Percentiles rank a stretch among this genome's conserved stretches.
phyloP scores from a whole-genome alignment of 371 early-diverging fungal genomes.

The Gilbertella persicaria region DNA sequence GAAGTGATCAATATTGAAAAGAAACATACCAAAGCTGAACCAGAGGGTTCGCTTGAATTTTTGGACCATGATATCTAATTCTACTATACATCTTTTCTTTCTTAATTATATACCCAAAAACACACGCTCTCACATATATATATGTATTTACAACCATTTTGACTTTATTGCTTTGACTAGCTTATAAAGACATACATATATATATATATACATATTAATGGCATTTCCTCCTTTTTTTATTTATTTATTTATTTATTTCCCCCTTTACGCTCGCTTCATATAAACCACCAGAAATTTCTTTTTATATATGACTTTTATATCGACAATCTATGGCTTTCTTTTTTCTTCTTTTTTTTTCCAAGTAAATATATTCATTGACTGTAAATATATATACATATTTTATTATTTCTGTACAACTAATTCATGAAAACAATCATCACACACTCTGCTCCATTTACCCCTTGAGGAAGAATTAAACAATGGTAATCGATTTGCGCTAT shows the following conservation, averaged over 20 bases:
- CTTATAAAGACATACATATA: neutral
- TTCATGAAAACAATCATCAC: constrained; percentile 41
- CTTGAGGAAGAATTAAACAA: constrained; percentile 25
- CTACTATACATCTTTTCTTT: neutral
- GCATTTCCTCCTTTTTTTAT: neutral
- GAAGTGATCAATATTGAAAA: constrained; percentile 22
- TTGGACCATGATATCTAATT: constrained; percentile 3
- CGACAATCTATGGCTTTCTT: neutral
- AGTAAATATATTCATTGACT: neutral
- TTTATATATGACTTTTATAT: neutral
- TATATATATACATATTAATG: neutral
- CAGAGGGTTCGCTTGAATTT: neutral
- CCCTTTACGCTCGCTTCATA: neutral
- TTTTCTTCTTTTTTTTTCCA: constrained; percentile 4
- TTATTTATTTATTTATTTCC: constrained; percentile 4
- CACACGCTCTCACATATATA: neutral
- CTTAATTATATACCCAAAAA: constrained; percentile 3
- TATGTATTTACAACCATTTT: constrained; percentile 1
- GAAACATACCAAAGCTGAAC: neutral
- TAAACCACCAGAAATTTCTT: too few species aligned
- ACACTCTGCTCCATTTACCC: constrained; percentile 43
- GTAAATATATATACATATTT: neutral
- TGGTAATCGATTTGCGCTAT: constrained; percentile 42
- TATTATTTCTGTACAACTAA: constrained; percentile 19
- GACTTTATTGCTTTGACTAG: neutral